Evolutionary conservation across 139 green algal genomes (phyloP).

Genomic region (Choricystis sp.): DNA sequence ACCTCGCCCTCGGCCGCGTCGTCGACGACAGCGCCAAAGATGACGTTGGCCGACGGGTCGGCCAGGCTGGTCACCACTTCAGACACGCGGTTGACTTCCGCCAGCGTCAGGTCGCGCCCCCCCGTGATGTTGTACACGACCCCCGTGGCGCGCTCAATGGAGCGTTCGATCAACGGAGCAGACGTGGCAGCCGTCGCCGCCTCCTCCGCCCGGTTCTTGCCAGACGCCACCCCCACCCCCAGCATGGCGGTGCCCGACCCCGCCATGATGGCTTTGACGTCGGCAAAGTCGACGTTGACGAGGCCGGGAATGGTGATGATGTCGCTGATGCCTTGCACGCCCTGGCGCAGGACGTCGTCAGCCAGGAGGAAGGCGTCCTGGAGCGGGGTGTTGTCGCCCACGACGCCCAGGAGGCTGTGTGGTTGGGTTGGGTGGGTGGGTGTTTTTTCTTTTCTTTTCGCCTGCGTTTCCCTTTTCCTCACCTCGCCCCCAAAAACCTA

Average conservation of each 20-base stretch:
- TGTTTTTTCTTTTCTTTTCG: too few relatives aligned
- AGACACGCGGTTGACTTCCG: slow-evolving; percentile 78
- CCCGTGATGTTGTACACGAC: slow-evolving; percentile 98
- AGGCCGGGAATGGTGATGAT: slow-evolving; percentile 92
- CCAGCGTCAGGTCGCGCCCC: slow-evolving; percentile 77
- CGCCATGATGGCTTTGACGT: slow-evolving; percentile 81
- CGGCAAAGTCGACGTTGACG: slow-evolving; percentile 97
- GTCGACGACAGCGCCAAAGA: slow-evolving; percentile 90
- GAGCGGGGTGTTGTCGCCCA: slow-evolving; percentile 11
- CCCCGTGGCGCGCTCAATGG: slow-evolving; percentile 82
- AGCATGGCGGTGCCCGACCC: slow-evolving; percentile 93
- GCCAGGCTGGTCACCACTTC: slow-evolving; percentile 83
- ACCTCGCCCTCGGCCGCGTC: slow-evolving; percentile 37
- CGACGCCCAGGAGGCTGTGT: not conserved
- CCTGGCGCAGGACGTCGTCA: slow-evolving; percentile 81
- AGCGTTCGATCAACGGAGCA: slow-evolving; percentile 86
- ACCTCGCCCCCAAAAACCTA: too few relatives aligned
- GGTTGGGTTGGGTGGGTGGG: too few relatives aligned
- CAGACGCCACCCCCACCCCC: slow-evolving; percentile 44
- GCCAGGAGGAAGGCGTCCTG: slow-evolving; percentile 79
- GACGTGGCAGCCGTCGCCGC: slow-evolving; percentile 54
- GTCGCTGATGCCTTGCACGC: slow-evolving; percentile 85
- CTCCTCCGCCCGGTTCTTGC: slow-evolving; percentile 43
- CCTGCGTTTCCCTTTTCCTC: too few relatives aligned
- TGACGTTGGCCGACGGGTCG: slow-evolving; percentile 87